These are phyloP conservation scores for Phyllachora maydis DNA, from an alignment of 2,329 filamentous ascomycete species.

Conservation along the genomic window DNA sequence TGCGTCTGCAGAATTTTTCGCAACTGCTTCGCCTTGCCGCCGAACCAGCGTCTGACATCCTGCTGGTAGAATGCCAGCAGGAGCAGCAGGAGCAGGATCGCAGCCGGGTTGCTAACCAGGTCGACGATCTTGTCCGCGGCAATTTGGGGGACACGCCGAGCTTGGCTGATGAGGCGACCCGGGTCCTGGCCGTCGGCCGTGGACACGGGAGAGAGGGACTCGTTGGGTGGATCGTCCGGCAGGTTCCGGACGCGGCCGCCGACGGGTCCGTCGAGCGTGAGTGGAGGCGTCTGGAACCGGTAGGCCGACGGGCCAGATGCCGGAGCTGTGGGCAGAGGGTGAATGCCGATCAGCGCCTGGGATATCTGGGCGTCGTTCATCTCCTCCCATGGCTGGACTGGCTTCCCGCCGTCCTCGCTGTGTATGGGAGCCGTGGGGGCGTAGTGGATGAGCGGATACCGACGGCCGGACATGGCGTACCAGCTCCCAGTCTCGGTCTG, in stretches of 20 bases:
- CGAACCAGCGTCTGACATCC: conserved; percentile 19
- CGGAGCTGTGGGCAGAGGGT: too few relatives aligned
- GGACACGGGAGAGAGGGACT: too few relatives aligned
- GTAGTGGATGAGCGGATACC: conserved; percentile 70
- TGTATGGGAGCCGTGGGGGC: conserved; percentile 26
- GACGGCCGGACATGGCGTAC: conserved; percentile 78
- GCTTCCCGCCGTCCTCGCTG: conserved; percentile 21
- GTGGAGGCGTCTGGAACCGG: not conserved
- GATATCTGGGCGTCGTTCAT: conserved; percentile 26
- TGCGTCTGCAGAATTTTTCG: too few relatives aligned
- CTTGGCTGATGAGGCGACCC: conserved; percentile 23
- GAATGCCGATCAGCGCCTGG: conserved; percentile 49
- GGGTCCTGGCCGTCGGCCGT: too few relatives aligned
- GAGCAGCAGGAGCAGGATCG: conserved; percentile 22
- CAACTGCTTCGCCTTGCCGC: too few relatives aligned
- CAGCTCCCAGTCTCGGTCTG: conserved; percentile 71
- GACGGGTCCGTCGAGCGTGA: not conserved
- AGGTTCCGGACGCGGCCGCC: too few relatives aligned
- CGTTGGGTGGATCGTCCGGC: too few relatives aligned
- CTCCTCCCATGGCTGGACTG: conserved; percentile 13
- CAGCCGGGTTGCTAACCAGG: conserved; percentile 31
- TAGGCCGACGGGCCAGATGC: too few relatives aligned
- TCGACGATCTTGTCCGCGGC: conserved; percentile 29
- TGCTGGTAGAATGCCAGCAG: conserved; percentile 22
- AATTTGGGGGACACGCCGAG: conserved; percentile 27